These are phyloP conservation scores for Diplogelasinospora grovesii DNA, from an alignment of 495 filamentous ascomycete species.

Conservation along the genomic window DNA sequence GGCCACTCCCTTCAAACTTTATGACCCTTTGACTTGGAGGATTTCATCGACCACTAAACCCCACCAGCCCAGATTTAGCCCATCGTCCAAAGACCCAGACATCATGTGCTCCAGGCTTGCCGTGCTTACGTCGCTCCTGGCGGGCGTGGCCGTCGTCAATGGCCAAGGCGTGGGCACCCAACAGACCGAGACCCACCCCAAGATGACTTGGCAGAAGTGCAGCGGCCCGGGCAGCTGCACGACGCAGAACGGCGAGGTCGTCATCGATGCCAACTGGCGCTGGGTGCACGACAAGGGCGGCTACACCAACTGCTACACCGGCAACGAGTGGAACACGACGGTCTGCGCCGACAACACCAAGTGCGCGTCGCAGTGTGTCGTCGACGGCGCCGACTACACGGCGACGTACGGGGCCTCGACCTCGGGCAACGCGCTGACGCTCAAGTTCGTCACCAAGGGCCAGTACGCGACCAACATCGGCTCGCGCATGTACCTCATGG, in stretches of 20 bases:
- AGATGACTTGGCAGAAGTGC: conserved; percentile 51
- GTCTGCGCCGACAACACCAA: conserved; percentile 24
- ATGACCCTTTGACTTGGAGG: no score
- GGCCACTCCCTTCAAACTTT: no score
- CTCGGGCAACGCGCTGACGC: conserved; percentile 30
- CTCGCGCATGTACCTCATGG: conserved; percentile 50
- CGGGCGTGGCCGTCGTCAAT: conserved; percentile 18
- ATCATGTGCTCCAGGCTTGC: conserved; percentile 11
- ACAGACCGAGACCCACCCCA: conserved; percentile 50
- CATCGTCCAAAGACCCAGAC: background rate
- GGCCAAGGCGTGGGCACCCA: conserved; percentile 50
- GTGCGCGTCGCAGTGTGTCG: conserved; percentile 32
- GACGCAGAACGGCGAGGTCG: conserved; percentile 28
- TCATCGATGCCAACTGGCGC: conserved; percentile 40
- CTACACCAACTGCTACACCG: conserved; percentile 37
- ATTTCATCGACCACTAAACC: no score
- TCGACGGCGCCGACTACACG: conserved; percentile 37
- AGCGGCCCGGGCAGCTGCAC: conserved; percentile 41
- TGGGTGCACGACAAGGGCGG: conserved; percentile 31
- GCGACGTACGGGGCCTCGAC: conserved; percentile 51
- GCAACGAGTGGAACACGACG: conserved; percentile 31
- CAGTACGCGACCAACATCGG: conserved; percentile 20
- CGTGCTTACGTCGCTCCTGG: conserved; percentile 24
- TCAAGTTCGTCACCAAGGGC: conserved; percentile 19
- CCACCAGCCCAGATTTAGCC: no score